A percentile compares a stretch with the other conserved stretches of the same genome.
These are phyloP conservation scores for Globisporangium rhizosaccharum DNA, from an alignment of 352 stramenopile species.

Conservation along the genomic window DNA sequence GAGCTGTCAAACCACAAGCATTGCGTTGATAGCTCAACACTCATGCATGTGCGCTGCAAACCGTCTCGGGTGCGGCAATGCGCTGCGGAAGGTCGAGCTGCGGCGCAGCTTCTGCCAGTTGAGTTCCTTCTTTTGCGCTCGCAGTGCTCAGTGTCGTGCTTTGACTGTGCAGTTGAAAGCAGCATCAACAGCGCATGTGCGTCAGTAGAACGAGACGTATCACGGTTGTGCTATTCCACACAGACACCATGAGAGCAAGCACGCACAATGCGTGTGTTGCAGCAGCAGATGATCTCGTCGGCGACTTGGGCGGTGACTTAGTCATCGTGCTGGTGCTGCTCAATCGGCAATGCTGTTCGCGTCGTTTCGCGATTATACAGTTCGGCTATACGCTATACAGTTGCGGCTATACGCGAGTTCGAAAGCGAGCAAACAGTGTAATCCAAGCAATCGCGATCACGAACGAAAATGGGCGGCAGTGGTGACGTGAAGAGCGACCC, in stretches of 20 bases:
- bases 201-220: not conserved
- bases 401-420: not conserved
- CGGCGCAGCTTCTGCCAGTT: slow-evolving; percentile 65
- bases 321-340: not conserved
- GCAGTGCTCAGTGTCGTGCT: slow-evolving; percentile 52
- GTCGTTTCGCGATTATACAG: not conserved
- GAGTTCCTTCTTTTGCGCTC: slow-evolving; percentile 59
- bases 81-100: slow-evolving; percentile 77
- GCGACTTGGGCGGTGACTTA: slow-evolving; percentile 48
- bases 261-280: slow-evolving; percentile 24
- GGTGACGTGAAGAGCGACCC: slow-evolving; percentile 51
- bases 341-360: not conserved
- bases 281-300: slow-evolving; percentile 23
- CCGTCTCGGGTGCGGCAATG: slow-evolving; percentile 64
- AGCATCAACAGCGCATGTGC: not conserved
- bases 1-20: not conserved
- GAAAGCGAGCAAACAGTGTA: not conserved
- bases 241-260: not conserved
- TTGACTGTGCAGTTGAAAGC: slow-evolving; percentile 18
- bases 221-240: not conserved
- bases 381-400: not conserved
- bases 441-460: not conserved
- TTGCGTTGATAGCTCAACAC: slow-evolving; percentile 6
- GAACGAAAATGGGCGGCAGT: slow-evolving; percentile 15
- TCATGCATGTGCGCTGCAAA: too few relatives aligned